A percentile compares a stretch with the other conserved stretches of the same genome.
Conservation (phyloP, 2,329 filamentous ascomycete genomes). For the Fusarium cicatricum region DNA sequence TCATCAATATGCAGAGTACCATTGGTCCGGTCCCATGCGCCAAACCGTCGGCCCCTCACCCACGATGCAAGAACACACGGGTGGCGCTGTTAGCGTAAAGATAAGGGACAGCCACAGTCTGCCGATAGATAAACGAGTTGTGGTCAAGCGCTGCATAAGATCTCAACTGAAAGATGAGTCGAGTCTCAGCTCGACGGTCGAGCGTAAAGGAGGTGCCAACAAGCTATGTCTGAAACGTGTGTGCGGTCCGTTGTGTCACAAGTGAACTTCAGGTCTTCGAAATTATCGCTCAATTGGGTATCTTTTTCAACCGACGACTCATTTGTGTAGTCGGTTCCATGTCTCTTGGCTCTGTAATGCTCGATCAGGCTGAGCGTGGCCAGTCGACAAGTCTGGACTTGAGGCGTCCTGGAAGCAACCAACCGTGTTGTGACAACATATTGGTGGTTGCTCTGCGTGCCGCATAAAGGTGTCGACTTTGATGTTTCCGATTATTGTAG, state of each 20-base stretch:
- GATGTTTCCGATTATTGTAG: background rate
- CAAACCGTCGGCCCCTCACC: too few species aligned
- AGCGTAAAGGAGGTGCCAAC: background rate
- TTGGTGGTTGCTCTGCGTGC: too few species aligned
- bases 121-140: constrained; percentile 4
- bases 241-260: constrained; percentile 8
- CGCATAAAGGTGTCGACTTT: too few species aligned
- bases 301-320: background rate
- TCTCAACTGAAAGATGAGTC: too few species aligned
- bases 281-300: constrained; percentile 16
- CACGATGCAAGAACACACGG: too few species aligned
- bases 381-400: background rate
- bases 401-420: too few species aligned
- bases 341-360: background rate
- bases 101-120: constrained; percentile 30
- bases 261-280: background rate
- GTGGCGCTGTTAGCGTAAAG: constrained; percentile 33
- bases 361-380: background rate
- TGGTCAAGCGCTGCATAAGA: background rate
- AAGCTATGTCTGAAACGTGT: background rate
- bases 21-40: too few species aligned
- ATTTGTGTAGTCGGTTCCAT: background rate
- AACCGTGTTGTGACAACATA: too few species aligned
- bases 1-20: background rate
- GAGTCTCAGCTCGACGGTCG: too few species aligned